These are phyloP conservation scores for Trichoderma lentiforme DNA, from an alignment of 2,329 filamentous ascomycete genomes.

Conservation along the genomic window DNA sequence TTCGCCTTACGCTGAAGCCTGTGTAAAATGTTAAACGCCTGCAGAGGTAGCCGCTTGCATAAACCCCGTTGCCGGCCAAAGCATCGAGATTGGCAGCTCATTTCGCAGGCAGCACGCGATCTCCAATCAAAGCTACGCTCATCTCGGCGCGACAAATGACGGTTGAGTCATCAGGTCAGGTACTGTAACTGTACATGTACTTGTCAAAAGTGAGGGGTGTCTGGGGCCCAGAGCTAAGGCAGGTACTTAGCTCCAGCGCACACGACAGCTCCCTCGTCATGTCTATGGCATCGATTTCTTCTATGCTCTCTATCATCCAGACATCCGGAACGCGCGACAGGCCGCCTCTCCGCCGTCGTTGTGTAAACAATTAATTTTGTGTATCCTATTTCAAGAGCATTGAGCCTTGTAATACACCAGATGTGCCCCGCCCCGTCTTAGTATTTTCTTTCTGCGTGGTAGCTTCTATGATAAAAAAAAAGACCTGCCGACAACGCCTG, in stretches of 20 bases:
- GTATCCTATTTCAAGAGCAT: constrained; percentile 15
- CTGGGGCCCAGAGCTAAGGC: constrained; percentile 9
- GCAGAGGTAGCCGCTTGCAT: not conserved
- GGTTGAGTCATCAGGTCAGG: constrained; percentile 7
- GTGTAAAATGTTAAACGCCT: not conserved
- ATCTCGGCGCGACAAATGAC: not conserved
- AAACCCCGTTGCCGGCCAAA: not conserved
- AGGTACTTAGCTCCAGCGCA: constrained; percentile 15
- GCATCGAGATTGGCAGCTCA: not conserved
- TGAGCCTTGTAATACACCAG: constrained; percentile 16
- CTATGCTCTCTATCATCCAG: not conserved
- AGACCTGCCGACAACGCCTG: constrained; percentile 33
- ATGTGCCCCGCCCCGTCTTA: constrained; percentile 6
- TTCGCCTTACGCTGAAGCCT: not conserved
- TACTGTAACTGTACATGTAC: not conserved
- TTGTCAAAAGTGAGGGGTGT: constrained; percentile 1
- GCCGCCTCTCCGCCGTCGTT: not conserved
- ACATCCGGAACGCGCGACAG: not conserved
- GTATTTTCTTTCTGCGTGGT: constrained; percentile 8
- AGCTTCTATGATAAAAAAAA: constrained; percentile 29
- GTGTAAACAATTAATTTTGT: constrained; percentile 11
- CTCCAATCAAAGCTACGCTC: not conserved
- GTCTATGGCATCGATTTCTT: not conserved
- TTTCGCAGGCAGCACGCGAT: not conserved
- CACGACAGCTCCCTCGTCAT: constrained; percentile 16